Percentiles rank a stretch among this genome's conserved stretches.
phyloP scores from a whole-genome alignment of 225 moss, liverwort and hornwort genomes.

The Asterella californica region DNA sequence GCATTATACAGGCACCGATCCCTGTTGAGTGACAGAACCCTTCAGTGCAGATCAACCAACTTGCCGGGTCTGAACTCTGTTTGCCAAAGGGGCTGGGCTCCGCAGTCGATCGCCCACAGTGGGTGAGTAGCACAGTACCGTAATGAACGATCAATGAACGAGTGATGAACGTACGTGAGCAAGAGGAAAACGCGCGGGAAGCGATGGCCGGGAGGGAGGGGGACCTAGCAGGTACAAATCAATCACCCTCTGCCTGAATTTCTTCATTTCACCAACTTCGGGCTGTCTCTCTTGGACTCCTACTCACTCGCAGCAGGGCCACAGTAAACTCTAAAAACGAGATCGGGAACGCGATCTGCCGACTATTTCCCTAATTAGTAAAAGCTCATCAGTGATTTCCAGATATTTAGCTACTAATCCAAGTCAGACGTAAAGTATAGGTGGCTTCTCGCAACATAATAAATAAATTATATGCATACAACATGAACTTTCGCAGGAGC shows the following conservation, averaged over 20 bases:
- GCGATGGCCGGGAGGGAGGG: too few species aligned
- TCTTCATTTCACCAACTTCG: neutral
- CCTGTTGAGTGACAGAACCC: neutral
- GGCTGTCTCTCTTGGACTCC: neutral
- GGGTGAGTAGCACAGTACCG: neutral
- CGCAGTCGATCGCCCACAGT: neutral
- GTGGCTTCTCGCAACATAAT: too few species aligned
- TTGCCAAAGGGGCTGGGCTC: neutral
- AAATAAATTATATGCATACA: too few species aligned
- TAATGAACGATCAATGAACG: neutral
- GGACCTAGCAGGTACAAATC: neutral
- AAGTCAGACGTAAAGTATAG: too few species aligned
- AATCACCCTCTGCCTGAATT: neutral
- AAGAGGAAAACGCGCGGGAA: slow-evolving; percentile 20
- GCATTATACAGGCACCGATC: neutral
- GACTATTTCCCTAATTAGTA: too few species aligned
- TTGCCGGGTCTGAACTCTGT: too few species aligned
- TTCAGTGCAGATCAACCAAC: too few species aligned
- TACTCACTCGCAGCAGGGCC: neutral
- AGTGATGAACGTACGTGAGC: neutral
- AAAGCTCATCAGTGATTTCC: too few species aligned
- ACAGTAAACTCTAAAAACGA: neutral
- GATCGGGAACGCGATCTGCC: neutral
- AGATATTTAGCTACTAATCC: too few species aligned
- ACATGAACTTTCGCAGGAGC: too few species aligned